phyloP scores from a whole-genome alignment of 2,329 filamentous ascomycete genomes.

The Neoarthrinium moseri region DNA sequence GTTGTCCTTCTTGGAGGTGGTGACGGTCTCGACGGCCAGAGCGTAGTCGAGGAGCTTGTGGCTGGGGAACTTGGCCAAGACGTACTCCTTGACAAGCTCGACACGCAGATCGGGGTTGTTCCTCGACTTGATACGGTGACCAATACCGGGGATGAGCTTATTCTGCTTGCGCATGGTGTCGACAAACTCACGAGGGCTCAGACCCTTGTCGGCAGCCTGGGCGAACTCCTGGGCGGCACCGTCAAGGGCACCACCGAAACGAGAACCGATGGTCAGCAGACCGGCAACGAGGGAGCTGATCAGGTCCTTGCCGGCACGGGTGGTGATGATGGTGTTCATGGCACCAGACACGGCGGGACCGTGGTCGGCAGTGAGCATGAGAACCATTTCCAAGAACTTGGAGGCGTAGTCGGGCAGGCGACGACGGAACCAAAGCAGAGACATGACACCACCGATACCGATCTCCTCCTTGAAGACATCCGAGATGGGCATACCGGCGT shows the following conservation, averaged over 20 bases:
- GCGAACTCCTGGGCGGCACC: conserved; percentile 98
- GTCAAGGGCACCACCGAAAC: conserved; percentile 97
- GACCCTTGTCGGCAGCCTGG: conserved; percentile 95
- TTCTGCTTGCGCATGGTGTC: conserved; percentile 99
- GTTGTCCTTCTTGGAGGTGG: conserved; percentile 99
- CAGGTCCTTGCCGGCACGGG: conserved; percentile 97
- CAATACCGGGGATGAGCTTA: conserved; percentile 99
- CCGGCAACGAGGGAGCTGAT: conserved; percentile 94
- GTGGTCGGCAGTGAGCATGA: conserved; percentile 99
- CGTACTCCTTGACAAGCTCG: conserved; percentile 98
- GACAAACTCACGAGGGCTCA: conserved; percentile 97
- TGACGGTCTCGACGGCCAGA: conserved; percentile 95
- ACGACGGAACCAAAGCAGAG: conserved; percentile 98
- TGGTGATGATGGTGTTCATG: conserved; percentile 99
- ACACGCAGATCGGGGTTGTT: conserved; percentile 99
- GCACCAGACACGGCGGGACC: conserved; percentile 98
- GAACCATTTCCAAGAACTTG: conserved; percentile 99
- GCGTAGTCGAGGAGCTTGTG: conserved; percentile 99
- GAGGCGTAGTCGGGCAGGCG: conserved; percentile 93
- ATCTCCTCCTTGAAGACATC: conserved; percentile 99
- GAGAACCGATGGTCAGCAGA: conserved; percentile 96
- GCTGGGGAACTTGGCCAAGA: conserved; percentile 93
- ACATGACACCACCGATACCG: conserved; percentile 99
- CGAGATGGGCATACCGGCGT: conserved; percentile 99
- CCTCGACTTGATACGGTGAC: conserved; percentile 98